Evolutionary conservation across 768 basidiomycete genomes (phyloP), one percentile per base, ranked within the genome.

Genomic region (Leccinum ochraceum): DNA sequence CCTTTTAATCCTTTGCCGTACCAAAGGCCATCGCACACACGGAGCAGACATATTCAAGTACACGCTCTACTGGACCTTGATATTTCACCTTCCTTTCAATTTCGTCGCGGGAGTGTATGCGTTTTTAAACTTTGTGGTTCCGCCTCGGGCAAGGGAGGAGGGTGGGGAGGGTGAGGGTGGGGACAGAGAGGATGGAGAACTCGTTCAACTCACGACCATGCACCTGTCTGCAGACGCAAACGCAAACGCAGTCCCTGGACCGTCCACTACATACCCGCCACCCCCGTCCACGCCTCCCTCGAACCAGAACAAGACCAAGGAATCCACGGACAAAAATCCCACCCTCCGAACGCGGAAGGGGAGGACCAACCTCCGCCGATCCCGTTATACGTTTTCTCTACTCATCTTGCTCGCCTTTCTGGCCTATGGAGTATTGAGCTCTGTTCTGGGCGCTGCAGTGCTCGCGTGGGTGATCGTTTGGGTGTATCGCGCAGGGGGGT

Each of bases 31-130:
- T 39, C 22, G 36, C 39, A 44, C 13, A 37, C 51, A 7, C 26
- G 4, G 20, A 17, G 26, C 30, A 81, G 80, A 79, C 49, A 63
- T 82, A 50, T 81, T 80, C 65, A 71, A 63, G 13, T 81, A 81
- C 69, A 81, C 79, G 10, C 71, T 82, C 11, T 81, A 80, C 63
- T 81, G 80, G 80, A 79, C 78, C 1, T 58, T 81, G n/a, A 69
- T 81, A 28, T 77, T 81, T 63, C 76, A 81, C 66, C 70, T 70
- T n/a, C 80, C 81, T 0, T 67, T 76, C 46, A 81, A 44, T 44
- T 44, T 44, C 8, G n/a, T 11, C 10, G 42, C 42, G 10, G 42
- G 42, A n/a, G 42, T 44, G n/a, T 44, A 44, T 44, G 42, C 42
- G 10, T 44, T 44, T 44, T 6, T 44, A 4, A 44, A 44, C 10